A percentile compares a stretch with the other conserved stretches of the same genome.
phyloP scores from a whole-genome alignment of 306 rosid species.

The Lablab purpureus region DNA sequence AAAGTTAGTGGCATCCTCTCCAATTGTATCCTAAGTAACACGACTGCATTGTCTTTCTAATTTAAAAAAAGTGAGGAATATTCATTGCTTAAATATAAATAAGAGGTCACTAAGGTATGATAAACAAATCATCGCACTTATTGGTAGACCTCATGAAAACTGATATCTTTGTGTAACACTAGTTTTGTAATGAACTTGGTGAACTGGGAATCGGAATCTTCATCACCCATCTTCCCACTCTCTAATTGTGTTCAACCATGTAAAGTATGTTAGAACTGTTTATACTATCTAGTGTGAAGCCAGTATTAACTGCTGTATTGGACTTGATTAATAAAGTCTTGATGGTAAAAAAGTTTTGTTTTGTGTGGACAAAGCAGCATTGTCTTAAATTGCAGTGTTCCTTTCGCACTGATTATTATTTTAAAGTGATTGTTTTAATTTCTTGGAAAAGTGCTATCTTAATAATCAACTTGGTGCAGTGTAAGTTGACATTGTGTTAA shows the following conservation, averaged over 20 bases:
- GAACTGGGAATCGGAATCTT: neutral
- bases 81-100: no score
- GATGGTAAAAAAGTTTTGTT: neutral
- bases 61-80: no score
- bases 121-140: no score
- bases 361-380: slow-evolving; percentile 12
- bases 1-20: no score
- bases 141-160: neutral
- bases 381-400: neutral
- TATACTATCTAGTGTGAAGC: slow-evolving; percentile 10
- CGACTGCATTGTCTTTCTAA: no score
- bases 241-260: slow-evolving; percentile 2
- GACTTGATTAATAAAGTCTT: slow-evolving; percentile 9
- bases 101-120: no score
- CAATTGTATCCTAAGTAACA: no score
- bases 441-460: neutral
- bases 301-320: neutral
- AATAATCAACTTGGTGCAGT: neutral
- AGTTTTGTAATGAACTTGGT: slow-evolving; percentile 13
- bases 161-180: slow-evolving; percentile 10
- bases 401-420: neutral
- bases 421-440: slow-evolving; percentile 16
- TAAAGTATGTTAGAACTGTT: neutral
- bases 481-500: neutral
- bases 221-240: neutral